These are phyloP conservation scores for Elsinoe arachidis DNA, from an alignment of 2,329 filamentous ascomycete species.

Conservation along the genomic window DNA sequence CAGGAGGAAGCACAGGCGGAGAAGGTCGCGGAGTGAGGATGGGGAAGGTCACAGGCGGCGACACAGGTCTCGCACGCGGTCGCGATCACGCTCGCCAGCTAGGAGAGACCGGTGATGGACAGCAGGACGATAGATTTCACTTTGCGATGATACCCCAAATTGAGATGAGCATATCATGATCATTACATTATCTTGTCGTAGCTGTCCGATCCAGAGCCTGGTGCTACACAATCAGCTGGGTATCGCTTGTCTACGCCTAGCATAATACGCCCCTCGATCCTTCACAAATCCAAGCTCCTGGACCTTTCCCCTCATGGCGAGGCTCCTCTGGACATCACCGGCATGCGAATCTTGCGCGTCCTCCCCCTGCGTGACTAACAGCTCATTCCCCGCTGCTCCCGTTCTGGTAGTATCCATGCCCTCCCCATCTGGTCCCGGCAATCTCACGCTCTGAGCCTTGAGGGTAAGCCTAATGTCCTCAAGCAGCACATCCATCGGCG, in stretches of 20 bases:
- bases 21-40: slow-evolving; percentile 13
- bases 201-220: background rate
- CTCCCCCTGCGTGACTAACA: background rate
- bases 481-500: slow-evolving; percentile 85
- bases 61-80: slow-evolving; percentile 4
- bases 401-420: slow-evolving; percentile 52
- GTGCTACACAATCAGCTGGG: background rate
- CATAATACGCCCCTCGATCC: background rate
- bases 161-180: background rate
- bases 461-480: slow-evolving; percentile 76
- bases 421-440: slow-evolving; percentile 47
- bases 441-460: slow-evolving; percentile 57
- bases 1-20: slow-evolving; percentile 15
- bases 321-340: background rate
- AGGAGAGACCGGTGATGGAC: background rate
- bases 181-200: background rate
- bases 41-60: slow-evolving; percentile 9
- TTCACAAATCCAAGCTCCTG: background rate
- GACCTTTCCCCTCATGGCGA: background rate
- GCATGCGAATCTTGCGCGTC: background rate
- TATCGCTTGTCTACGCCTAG: background rate
- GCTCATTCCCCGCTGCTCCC: background rate
- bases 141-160: background rate
- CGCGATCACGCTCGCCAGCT: background rate
- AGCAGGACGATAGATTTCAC: background rate